These are phyloP conservation scores for Neonectria sp. DNA, from an alignment of 2,329 filamentous ascomycete genomes.

Conservation along the genomic window DNA sequence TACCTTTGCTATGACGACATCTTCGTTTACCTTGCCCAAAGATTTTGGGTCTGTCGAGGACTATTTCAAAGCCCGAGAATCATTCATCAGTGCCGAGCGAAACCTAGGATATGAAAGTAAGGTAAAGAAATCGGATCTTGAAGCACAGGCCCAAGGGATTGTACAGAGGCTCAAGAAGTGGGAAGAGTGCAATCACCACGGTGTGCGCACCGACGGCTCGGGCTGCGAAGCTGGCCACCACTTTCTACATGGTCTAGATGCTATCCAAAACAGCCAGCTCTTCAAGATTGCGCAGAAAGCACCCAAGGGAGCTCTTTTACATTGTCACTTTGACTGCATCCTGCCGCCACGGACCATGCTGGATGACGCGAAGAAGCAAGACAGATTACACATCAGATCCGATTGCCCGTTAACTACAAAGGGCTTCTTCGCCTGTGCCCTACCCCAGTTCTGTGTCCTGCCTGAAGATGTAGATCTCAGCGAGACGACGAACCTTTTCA, in stretches of 20 bases:
- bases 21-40: neutral
- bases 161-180: slow-evolving; percentile 1
- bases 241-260: neutral
- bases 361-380: neutral
- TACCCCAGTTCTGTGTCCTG: neutral
- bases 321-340: neutral
- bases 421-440: neutral
- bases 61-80: neutral
- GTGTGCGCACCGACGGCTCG: neutral
- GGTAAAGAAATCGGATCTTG: neutral
- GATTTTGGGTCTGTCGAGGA: neutral
- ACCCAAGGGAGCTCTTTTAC: slow-evolving; percentile 1
- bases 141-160: neutral
- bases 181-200: neutral
- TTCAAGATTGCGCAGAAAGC: neutral
- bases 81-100: neutral
- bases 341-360: neutral
- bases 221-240: neutral
- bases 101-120: neutral
- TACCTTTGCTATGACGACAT: neutral
- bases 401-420: neutral
- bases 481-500: neutral
- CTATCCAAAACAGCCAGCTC: neutral
- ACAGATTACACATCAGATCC: neutral
- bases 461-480: neutral